phyloP scores from a whole-genome alignment of 2,329 filamentous ascomycete genomes.

The Acrodontium crateriforme region DNA sequence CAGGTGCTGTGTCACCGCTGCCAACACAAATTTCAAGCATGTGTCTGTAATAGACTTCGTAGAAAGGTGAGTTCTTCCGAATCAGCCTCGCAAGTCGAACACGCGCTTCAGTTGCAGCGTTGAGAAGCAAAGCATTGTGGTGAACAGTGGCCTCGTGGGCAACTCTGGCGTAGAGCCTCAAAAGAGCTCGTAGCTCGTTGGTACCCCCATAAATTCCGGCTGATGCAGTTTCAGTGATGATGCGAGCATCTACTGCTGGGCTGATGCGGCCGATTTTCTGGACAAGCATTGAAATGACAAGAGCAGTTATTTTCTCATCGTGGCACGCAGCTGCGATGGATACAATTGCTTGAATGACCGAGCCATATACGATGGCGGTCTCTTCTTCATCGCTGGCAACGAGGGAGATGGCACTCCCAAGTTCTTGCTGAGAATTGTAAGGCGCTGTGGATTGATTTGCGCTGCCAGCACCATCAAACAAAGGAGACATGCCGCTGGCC shows the following conservation, averaged over 20 bases:
- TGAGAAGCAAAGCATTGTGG: conserved; percentile 51
- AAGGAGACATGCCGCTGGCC: conserved; percentile 31
- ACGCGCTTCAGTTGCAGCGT: conserved; percentile 66
- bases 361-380: conserved; percentile 60
- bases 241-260: conserved; percentile 64
- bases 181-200: conserved; percentile 69
- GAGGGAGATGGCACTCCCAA: conserved; percentile 67
- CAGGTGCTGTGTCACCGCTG: conserved; percentile 74
- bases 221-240: conserved; percentile 68
- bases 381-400: conserved; percentile 65
- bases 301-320: conserved; percentile 82
- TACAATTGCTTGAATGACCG: conserved; percentile 90
- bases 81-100: conserved; percentile 61
- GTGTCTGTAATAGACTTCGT: conserved; percentile 70
- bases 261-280: conserved; percentile 87
- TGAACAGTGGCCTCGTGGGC: conserved; percentile 59
- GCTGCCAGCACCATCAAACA: conserved; percentile 32
- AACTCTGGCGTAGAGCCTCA: conserved; percentile 70
- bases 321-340: conserved; percentile 69
- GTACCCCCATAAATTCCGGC: conserved; percentile 65
- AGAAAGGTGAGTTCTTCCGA: conserved; percentile 56
- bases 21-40: conserved; percentile 78
- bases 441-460: conserved; percentile 9
- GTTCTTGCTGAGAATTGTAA: conserved; percentile 16
- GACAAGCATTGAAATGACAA: conserved; percentile 90